Conservation (phyloP, 208 protist genomes). For the Crithidia thermophila region DNA sequence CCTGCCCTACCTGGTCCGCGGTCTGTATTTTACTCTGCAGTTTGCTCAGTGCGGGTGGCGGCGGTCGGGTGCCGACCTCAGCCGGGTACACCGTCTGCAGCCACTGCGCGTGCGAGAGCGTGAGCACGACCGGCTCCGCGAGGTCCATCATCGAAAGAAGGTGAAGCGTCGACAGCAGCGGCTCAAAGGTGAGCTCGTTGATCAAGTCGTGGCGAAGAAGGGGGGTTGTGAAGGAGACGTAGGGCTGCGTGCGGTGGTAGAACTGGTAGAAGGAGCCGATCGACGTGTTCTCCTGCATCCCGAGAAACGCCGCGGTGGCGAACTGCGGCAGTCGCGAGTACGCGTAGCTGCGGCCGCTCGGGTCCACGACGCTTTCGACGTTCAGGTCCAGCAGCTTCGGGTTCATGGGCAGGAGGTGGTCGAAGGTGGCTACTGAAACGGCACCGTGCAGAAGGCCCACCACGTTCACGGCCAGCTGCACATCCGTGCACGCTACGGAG, state of each 20-base stretch:
- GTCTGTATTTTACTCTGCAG: constrained; percentile 39
- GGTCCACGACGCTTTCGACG: constrained; percentile 53
- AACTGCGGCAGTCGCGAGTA: constrained; percentile 54
- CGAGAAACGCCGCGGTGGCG: constrained; percentile 54
- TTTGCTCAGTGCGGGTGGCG: constrained; percentile 32
- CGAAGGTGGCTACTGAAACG: constrained; percentile 37
- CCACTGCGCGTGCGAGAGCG: constrained; percentile 80
- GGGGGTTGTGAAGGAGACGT: constrained; percentile 61
- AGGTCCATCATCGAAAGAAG: constrained; percentile 61
- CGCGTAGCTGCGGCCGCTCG: constrained; percentile 45
- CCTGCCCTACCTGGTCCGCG: constrained; percentile 46
- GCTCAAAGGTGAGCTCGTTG: constrained; percentile 63
- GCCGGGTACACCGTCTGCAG: constrained; percentile 54
- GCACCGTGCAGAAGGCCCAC: constrained; percentile 70
- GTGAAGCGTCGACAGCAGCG: constrained; percentile 61
- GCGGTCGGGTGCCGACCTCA: constrained; percentile 35
- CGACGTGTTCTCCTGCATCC: constrained; percentile 44
- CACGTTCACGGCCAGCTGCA: constrained; percentile 52
- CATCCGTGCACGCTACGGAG: constrained; percentile 36
- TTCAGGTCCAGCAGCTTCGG: constrained; percentile 42
- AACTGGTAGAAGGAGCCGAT: constrained; percentile 72
- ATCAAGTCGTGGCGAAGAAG: constrained; percentile 31
- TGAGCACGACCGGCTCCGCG: constrained; percentile 47
- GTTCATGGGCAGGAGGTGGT: constrained; percentile 59
- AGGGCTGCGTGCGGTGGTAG: constrained; percentile 67